phyloP scores from a whole-genome alignment of 768 basidiomycete species.

The Leccinellum rugosiceps region DNA sequence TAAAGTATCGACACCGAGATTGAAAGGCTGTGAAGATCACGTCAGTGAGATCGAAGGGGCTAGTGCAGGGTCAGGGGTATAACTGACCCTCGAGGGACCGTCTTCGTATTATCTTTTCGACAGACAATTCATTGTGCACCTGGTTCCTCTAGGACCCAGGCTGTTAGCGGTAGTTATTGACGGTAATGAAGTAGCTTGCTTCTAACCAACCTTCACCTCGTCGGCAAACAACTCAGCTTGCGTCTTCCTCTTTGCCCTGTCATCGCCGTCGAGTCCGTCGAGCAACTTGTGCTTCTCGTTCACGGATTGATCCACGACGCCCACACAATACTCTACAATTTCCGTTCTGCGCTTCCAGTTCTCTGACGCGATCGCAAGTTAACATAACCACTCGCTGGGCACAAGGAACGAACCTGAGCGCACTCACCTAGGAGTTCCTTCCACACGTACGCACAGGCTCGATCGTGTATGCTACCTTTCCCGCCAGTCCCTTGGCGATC shows the following conservation, averaged over 20 bases:
- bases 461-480: conserved; percentile 60
- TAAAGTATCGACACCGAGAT: conserved; percentile 76
- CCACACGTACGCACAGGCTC: conserved; percentile 77
- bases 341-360: conserved; percentile 74
- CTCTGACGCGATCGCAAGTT: conserved; percentile 32
- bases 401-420: conserved; percentile 10
- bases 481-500: conserved; percentile 49
- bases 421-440: conserved; percentile 70
- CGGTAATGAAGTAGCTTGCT: conserved; percentile 26
- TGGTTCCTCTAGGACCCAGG: conserved; percentile 55
- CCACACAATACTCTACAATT: conserved; percentile 73
- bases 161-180: conserved; percentile 28
- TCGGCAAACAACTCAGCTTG: conserved; percentile 60
- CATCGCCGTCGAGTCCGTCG: conserved; percentile 42
- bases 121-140: conserved; percentile 68
- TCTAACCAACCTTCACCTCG: conserved; percentile 66
- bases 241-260: conserved; percentile 44
- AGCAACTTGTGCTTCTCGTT: conserved; percentile 50
- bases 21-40: conserved; percentile 56
- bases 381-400: conserved; percentile 16
- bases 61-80: conserved; percentile 13
- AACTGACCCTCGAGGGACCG: conserved; percentile 67
- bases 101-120: conserved; percentile 69
- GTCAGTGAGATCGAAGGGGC: conserved; percentile 16
- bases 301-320: conserved; percentile 63